Base-by-base conservation (phyloP, 2,329 filamentous ascomycete species). In the Talaromyces sp. region DNA sequence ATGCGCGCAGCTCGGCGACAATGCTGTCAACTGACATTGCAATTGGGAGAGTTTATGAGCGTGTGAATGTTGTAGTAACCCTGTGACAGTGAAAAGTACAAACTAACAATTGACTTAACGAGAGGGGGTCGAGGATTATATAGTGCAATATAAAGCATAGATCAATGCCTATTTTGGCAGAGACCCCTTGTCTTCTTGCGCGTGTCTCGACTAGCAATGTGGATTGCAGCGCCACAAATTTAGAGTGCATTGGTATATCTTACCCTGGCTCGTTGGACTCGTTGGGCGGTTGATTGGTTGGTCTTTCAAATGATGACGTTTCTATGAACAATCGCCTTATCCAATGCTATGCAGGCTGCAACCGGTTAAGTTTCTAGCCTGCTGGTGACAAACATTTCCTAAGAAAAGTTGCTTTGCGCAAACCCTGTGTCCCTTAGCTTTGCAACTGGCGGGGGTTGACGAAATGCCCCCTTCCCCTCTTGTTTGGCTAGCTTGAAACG, bases 1-100 rank as follows among this genome's bases (percentile, higher is more conserved):
- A 43, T 6, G 31, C 35, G 13, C 57, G 57, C 38, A 58, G 57
- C 57, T 54, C 35, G 9, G 57, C 8, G 51, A 58, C 57, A 35
- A 58, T 41, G 26, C 21, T 54, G 29, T 55, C 57, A 13, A 55
- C 49, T 21, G 38, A 50, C 57, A 58, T 58, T 46, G 43, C 21
- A n/a, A 46, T 4, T 6, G 43, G 11, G 11, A 46, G 14, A 7
- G 14, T 38, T 38, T n/a, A n/a, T 38, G 17, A 38, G 35, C 2
- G 35, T 38, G 35, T 38, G 14, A 6, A 9, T 38, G 14, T 38
- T 6, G 35, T 13, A 14, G 35, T 38, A 38, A 38, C 6, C n/a
- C 13, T 38, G 14, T 38, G 14, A n/a, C 17, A n/a, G 35, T 38
- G 43, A 21, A 24, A 46, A 24, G 8, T 46, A 4, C 19, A 13